Evolutionary conservation across 805 yeast genomes (phyloP).

Genomic region (Komagataella pastoris): DNA sequence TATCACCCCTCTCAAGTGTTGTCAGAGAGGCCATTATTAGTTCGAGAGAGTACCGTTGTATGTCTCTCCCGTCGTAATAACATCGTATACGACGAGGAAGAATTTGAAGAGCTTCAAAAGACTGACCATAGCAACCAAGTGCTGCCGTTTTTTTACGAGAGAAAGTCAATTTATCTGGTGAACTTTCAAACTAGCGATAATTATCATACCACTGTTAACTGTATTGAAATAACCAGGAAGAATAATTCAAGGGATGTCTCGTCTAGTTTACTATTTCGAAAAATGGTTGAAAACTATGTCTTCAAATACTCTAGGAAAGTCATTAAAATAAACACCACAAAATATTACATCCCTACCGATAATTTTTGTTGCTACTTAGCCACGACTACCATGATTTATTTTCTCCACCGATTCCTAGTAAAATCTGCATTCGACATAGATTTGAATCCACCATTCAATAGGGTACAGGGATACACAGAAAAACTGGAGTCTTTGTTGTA

Average conservation of each 20-base stretch:
- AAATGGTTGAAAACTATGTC: slow-evolving; percentile 18
- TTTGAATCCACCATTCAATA: slow-evolving; percentile 6
- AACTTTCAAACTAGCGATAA: slow-evolving; percentile 12
- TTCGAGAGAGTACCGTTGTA: slow-evolving; percentile 14
- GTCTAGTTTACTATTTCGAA: slow-evolving; percentile 13
- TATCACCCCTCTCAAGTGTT: slow-evolving; percentile 8
- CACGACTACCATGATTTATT: slow-evolving; percentile 13
- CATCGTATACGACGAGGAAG: slow-evolving; percentile 17
- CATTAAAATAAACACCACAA: slow-evolving; percentile 10
- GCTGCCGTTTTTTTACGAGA: slow-evolving; percentile 17
- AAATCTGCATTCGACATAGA: slow-evolving; percentile 10
- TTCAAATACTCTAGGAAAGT: slow-evolving; percentile 14
- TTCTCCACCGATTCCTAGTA: slow-evolving; percentile 14
- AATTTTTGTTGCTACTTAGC: slow-evolving; percentile 1
- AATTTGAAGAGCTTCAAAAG: slow-evolving; percentile 11
- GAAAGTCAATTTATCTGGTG: slow-evolving; percentile 14
- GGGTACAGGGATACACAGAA: neutral
- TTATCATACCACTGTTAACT: slow-evolving; percentile 7
- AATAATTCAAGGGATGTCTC: slow-evolving; percentile 12
- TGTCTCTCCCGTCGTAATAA: slow-evolving; percentile 13
- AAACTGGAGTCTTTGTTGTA: neutral
- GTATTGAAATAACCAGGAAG: slow-evolving; percentile 14
- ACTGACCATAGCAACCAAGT: slow-evolving; percentile 12
- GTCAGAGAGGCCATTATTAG: slow-evolving; percentile 10
- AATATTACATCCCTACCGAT: slow-evolving; percentile 7